Percentiles rank a stretch among this genome's conserved stretches.
These are phyloP conservation scores for Kodamaea lidongshanica DNA, from an alignment of 805 yeast species.

Conservation along the genomic window DNA sequence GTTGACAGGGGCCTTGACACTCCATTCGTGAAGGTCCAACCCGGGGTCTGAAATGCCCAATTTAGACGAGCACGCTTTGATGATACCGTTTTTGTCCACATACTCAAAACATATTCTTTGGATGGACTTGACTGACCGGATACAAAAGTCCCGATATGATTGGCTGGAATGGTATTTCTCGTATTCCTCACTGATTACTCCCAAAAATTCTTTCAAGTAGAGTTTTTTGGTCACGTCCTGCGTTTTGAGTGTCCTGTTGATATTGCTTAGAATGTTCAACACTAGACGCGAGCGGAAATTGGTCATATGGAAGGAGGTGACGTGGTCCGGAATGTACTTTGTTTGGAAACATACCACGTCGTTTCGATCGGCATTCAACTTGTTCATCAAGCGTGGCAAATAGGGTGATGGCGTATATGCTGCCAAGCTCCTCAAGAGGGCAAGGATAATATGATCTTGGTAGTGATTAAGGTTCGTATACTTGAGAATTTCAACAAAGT, in stretches of 20 bases:
- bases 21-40: slow-evolving; percentile 20
- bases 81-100: slow-evolving; percentile 11
- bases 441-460: slow-evolving; percentile 17
- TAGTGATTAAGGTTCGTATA: slow-evolving; percentile 16
- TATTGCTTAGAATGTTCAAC: slow-evolving; percentile 15
- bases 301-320: slow-evolving; percentile 15
- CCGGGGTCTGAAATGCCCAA: slow-evolving; percentile 24
- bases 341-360: slow-evolving; percentile 17
- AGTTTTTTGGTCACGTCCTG: slow-evolving; percentile 10
- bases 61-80: slow-evolving; percentile 18
- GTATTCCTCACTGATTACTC: slow-evolving; percentile 21
- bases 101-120: slow-evolving; percentile 14
- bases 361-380: slow-evolving; percentile 12
- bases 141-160: slow-evolving; percentile 27
- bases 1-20: slow-evolving; percentile 15
- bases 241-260: slow-evolving; percentile 10
- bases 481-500: slow-evolving; percentile 22
- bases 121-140: slow-evolving; percentile 18
- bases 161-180: slow-evolving; percentile 18
- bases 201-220: slow-evolving; percentile 18
- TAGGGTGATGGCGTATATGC: slow-evolving; percentile 23
- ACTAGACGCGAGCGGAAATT: slow-evolving; percentile 17
- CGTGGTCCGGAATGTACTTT: slow-evolving; percentile 13
- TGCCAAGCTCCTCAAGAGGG: slow-evolving; percentile 22
- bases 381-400: slow-evolving; percentile 16